phyloP scores from a whole-genome alignment of 1,284 basidiomycete genomes.

The Boletus calvinii region DNA sequence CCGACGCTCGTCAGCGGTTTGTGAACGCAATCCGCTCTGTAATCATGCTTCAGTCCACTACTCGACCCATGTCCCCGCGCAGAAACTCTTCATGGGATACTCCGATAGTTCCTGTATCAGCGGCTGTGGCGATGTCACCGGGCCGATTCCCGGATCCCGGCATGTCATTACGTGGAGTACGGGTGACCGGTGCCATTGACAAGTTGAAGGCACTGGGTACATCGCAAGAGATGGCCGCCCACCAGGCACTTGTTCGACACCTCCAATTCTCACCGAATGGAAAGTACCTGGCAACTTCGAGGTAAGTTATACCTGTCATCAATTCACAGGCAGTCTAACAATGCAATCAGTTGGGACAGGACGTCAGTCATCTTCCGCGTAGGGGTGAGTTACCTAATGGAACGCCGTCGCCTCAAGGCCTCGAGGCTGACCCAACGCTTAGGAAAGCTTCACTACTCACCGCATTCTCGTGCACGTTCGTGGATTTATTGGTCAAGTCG shows the following conservation, averaged over 20 bases:
- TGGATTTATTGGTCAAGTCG: slow-evolving; percentile 76
- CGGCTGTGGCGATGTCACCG: slow-evolving; percentile 29
- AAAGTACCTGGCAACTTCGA: slow-evolving; percentile 37
- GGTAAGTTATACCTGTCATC: slow-evolving; percentile 12
- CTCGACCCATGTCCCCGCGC: slow-evolving; percentile 31
- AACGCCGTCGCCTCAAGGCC: slow-evolving; percentile 2
- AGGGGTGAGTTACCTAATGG: slow-evolving; percentile 42
- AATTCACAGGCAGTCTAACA: slow-evolving; percentile 6
- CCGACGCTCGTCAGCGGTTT: slow-evolving; percentile 37
- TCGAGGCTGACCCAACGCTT: slow-evolving; percentile 10
- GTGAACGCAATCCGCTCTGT: slow-evolving; percentile 45
- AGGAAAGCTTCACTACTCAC: slow-evolving; percentile 60
- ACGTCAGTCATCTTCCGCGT: slow-evolving; percentile 75
- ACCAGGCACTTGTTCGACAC: slow-evolving; percentile 37
- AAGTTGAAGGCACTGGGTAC: slow-evolving; percentile 54
- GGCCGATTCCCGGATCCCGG: slow-evolving; percentile 38
- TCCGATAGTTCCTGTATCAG: slow-evolving; percentile 25
- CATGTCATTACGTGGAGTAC: slow-evolving; percentile 48
- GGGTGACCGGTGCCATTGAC: slow-evolving; percentile 55
- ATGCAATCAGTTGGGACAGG: slow-evolving; percentile 61
- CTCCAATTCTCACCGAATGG: slow-evolving; percentile 41
- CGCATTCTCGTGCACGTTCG: slow-evolving; percentile 67
- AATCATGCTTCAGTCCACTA: slow-evolving; percentile 43
- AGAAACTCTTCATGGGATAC: slow-evolving; percentile 31
- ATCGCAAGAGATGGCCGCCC: slow-evolving; percentile 47